Evolutionary conservation across 2,329 filamentous ascomycete genomes (phyloP).

Genomic region (Nigrospora oryzae): DNA sequence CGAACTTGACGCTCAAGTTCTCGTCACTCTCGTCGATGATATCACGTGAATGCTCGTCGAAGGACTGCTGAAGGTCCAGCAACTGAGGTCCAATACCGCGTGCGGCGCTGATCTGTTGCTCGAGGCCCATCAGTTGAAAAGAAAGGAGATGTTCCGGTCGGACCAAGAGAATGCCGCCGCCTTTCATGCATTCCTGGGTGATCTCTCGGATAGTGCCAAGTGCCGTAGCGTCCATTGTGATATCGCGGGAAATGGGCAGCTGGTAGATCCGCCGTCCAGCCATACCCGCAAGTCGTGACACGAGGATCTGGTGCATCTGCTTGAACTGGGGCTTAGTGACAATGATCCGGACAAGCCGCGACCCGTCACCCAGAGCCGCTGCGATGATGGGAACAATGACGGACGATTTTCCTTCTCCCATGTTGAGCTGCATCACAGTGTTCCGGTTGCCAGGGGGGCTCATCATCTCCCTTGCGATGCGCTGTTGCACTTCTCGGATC

Average conservation of each 20-base stretch:
- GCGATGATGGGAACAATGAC: constrained; percentile 61
- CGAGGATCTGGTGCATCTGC: constrained; percentile 52
- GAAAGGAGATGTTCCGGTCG: constrained; percentile 59
- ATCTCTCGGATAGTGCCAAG: constrained; percentile 26
- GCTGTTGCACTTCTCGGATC: constrained; percentile 50
- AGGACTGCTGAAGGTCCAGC: constrained; percentile 31
- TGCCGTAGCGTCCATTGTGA: constrained; percentile 22
- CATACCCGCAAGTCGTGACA: constrained; percentile 46
- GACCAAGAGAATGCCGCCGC: constrained; percentile 47
- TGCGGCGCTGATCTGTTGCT: constrained; percentile 28
- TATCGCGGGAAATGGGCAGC: constrained; percentile 48
- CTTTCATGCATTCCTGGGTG: constrained; percentile 34
- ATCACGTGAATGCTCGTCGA: constrained; percentile 38
- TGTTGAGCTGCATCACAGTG: constrained; percentile 31
- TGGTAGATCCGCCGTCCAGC: constrained; percentile 44
- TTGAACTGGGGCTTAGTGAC: constrained; percentile 52
- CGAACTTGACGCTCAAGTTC: constrained; percentile 50
- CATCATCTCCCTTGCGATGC: constrained; percentile 37
- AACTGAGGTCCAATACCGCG: constrained; percentile 21
- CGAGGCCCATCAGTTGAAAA: constrained; percentile 52
- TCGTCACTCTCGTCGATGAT: constrained; percentile 61
- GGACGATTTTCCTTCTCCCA: constrained; percentile 59
- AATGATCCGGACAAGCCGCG: constrained; percentile 45
- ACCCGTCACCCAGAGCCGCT: constrained; percentile 39
- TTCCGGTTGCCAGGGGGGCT: neutral